phyloP scores from a whole-genome alignment of 2,329 filamentous ascomycete species.

The Fusarium brachygibbosum region DNA sequence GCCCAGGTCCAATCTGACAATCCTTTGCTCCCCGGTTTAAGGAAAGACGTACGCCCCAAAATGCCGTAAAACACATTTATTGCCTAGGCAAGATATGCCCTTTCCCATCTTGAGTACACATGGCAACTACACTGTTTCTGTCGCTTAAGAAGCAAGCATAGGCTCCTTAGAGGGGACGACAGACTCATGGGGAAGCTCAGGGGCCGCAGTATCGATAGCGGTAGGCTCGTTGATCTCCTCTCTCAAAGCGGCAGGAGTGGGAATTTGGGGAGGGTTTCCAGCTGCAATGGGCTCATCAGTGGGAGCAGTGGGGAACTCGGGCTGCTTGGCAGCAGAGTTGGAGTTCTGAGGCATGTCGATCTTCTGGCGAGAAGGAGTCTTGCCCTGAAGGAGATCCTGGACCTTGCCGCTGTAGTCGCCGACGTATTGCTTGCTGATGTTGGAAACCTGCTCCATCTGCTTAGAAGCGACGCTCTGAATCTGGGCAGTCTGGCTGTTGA shows the following conservation, averaged over 20 bases:
- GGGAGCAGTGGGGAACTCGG: constrained; percentile 56
- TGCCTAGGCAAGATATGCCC: constrained; percentile 47
- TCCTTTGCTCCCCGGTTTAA: constrained; percentile 43
- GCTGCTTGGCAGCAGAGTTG: constrained; percentile 46
- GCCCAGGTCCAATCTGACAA: constrained; percentile 48
- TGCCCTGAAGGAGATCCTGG: constrained; percentile 71
- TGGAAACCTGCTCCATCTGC: constrained; percentile 73
- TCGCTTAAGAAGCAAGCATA: constrained; percentile 50
- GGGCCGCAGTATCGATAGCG: constrained; percentile 46
- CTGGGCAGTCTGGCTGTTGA: constrained; percentile 74
- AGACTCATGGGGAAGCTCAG: constrained; percentile 46
- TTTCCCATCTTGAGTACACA: constrained; percentile 48
- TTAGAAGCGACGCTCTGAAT: constrained; percentile 72
- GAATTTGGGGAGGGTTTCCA: constrained; percentile 31
- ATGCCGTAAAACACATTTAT: constrained; percentile 49
- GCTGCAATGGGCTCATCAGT: constrained; percentile 54
- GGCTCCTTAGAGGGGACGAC: constrained; percentile 45
- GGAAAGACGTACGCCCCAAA: constrained; percentile 48
- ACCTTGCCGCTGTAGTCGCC: constrained; percentile 78
- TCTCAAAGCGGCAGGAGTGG: constrained; percentile 46
- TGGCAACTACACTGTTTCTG: constrained; percentile 45
- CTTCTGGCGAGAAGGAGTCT: constrained; percentile 59
- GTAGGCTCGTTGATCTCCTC: constrained; percentile 45
- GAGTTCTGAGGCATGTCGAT: constrained; percentile 54
- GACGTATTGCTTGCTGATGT: constrained; percentile 76